Evolutionary conservation across 352 stramenopile genomes (phyloP), one percentile per base, ranked within the genome.

Genomic region (Pythium insidiosum): DNA sequence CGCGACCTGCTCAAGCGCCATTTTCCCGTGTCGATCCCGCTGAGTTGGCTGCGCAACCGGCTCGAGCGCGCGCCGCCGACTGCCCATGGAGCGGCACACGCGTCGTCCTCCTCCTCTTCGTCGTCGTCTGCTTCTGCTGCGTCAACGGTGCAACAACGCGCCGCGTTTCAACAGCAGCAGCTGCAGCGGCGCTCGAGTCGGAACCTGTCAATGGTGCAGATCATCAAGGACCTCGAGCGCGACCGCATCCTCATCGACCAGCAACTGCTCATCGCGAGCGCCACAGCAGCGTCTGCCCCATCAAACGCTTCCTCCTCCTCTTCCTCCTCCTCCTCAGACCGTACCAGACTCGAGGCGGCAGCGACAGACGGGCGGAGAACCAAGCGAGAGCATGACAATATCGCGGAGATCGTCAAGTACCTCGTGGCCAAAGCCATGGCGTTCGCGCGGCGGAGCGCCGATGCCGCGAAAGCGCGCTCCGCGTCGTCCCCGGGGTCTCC

Each of bases 141-240:
- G n/a, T n/a, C n/a, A n/a, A n/a, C n/a, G n/a, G 13, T 45, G 25
- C 47, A 64, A 19, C 61, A 66, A 35, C 61, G 58, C 28, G 28
- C 53, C 12, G 18, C 35, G 9, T 53, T 48, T 11, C 53, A 69
- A 30, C 50, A 68, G n/a, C 60, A 70, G 31, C 59, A 66, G 25
- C 56, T 62, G n/a, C 64, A 77, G 33, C 62, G 61, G 1, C 72
- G 69, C 10, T 67, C 69, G 21, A 80, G 62, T 44, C 66, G 54
- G 19, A 85, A 78, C 51, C 45, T 89, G 50, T 76, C 63, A 39
- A 87, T 89, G 71, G 57, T 82, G 22, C 76, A 89, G 54, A 70
- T 89, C 33, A 71, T 87, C 21, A 86, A 87, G 18, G 76, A 89
- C 28, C 56, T 89, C n/a, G 73, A 72, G 26, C 73, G 76, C 0